Base-by-base conservation (phyloP, 208 protist genomes). In the Acanthamoeba comandoni region DNA sequence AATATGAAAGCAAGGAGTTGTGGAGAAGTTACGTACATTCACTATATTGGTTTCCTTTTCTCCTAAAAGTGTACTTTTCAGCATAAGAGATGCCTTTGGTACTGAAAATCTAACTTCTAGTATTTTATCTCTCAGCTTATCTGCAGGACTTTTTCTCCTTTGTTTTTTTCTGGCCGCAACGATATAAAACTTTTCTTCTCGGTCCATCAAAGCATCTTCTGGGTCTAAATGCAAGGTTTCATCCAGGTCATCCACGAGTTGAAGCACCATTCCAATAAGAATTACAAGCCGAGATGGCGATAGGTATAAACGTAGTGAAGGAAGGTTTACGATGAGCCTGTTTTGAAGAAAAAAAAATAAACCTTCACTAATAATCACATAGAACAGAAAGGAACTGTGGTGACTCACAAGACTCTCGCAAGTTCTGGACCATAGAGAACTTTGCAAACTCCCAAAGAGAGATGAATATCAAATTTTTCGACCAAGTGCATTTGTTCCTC, bases 381-480 rank as follows among this genome's bases (percentile, higher is more conserved):
- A 79, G 43, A 79, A 82, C 17, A 53, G 24, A 35, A 58, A 65
- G 19, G 55, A n/a, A 22, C 29, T 24, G 24, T 51, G 2, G 35
- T 22, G 77, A 19, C 77, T 55, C 39, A 88, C 80, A 88, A 43
- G 35, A 88, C 80, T 88, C 70, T 88, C 2, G 80, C 57, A 7
- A 88, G 35, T 24, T 70, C 60, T 11, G 80, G 39, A 1, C 60
- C 80, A 9, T 55, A 88, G 5, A 70, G 39, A 22, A 88, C 60
- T 70, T 53, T 88, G 35, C 80, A 88, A 49, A 88, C 55, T 24
- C 53, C 60, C 26, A 88, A 70, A 35, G 48, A 58, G 52, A 88
- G 80, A 22, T 88, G 64, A 49, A 88, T 88, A 62, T 88, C 80
- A 24, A 88, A 88, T 49, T 88, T 88, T 13, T 71, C 80, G 5